Evolutionary conservation across 805 yeast genomes (phyloP).

Genomic region (Monosporozyma unispora): DNA sequence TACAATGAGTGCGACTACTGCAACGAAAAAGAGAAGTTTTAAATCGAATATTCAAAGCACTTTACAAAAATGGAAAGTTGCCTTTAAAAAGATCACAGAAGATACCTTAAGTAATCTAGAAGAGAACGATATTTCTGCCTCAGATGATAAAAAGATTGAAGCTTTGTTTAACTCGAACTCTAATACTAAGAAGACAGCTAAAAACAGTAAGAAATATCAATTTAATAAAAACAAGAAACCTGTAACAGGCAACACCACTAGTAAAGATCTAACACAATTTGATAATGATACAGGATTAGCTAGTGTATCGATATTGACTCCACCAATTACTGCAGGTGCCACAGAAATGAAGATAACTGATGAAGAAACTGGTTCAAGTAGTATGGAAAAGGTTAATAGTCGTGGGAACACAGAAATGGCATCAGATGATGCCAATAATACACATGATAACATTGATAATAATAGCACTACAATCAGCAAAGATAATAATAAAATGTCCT

Average conservation of each 20-base stretch:
- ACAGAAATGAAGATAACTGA: conserved; percentile 21
- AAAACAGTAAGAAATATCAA: not conserved
- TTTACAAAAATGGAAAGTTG: conserved; percentile 17
- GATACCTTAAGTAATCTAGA: conserved; percentile 18
- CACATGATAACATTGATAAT: conserved; percentile 2
- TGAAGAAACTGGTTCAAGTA: conserved; percentile 5
- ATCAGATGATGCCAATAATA: not conserved
- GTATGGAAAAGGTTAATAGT: not conserved
- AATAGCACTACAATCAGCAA: not conserved
- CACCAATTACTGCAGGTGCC: conserved; percentile 1
- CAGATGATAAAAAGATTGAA: conserved; percentile 18
- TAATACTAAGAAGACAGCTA: not conserved
- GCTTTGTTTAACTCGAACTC: conserved; percentile 11
- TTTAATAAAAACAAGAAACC: not conserved
- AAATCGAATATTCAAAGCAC: conserved; percentile 9
- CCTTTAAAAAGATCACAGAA: conserved; percentile 15
- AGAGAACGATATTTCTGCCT: conserved; percentile 4
- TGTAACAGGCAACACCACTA: not conserved
- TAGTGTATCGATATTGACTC: not conserved
- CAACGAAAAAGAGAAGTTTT: conserved; percentile 1
- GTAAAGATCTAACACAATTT: not conserved
- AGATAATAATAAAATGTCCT: conserved; percentile 16
- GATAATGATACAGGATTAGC: not conserved
- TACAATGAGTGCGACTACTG: not conserved
- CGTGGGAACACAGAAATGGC: conserved; percentile 4